Conservation (phyloP, 2,329 filamentous ascomycete species). For the Xylariaceae sp. region DNA sequence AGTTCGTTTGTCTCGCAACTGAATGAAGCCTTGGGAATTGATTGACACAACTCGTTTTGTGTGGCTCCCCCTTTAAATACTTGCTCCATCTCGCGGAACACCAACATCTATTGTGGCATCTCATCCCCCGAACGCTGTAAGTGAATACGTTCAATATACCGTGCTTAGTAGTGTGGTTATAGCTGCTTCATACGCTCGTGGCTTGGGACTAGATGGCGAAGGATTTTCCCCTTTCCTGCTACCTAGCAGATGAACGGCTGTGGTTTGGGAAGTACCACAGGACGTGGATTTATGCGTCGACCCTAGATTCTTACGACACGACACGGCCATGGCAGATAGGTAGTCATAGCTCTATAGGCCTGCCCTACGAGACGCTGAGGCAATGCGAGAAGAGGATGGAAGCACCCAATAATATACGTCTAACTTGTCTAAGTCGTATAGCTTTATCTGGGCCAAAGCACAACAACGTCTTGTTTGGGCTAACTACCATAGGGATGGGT, state of each 20-base stretch:
- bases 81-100: neutral
- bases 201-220: conserved; percentile 16
- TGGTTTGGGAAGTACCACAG: conserved; percentile 18
- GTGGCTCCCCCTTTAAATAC: neutral
- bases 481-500: neutral
- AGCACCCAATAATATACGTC: neutral
- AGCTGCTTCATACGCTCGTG: conserved; percentile 3
- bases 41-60: too few species aligned
- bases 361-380: neutral
- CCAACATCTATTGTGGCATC: neutral
- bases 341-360: neutral
- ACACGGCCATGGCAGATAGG: neutral
- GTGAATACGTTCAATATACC: neutral
- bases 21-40: too few species aligned
- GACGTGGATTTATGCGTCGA: conserved; percentile 19
- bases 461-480: neutral
- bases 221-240: conserved; percentile 13
- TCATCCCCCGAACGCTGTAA: neutral
- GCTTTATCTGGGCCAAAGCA: neutral
- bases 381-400: neutral
- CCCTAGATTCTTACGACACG: conserved; percentile 14
- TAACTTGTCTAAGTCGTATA: neutral
- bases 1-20: too few species aligned
- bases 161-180: neutral
- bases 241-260: conserved; percentile 15